Conservation (phyloP, 2,329 filamentous ascomycete genomes). For the Fusarium algeriense region DNA sequence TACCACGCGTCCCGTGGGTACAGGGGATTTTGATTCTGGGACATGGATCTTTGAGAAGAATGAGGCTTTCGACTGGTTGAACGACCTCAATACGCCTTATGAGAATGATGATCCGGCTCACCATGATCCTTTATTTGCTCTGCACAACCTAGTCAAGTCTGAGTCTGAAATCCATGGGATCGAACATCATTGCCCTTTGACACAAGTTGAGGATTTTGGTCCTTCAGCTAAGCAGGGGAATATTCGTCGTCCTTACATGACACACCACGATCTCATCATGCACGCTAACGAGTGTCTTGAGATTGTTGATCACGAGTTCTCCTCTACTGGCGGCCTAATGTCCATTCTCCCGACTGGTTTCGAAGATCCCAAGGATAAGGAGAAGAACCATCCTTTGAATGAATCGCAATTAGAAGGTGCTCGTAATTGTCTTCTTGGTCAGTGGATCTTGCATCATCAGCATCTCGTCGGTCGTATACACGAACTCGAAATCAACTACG, state of each 20-base stretch:
- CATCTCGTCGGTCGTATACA: slow-evolving; percentile 67
- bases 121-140: slow-evolving; percentile 59
- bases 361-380: slow-evolving; percentile 40
- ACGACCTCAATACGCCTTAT: slow-evolving; percentile 63
- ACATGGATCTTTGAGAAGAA: slow-evolving; percentile 54
- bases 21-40: slow-evolving; percentile 42
- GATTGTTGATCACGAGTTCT: slow-evolving; percentile 70
- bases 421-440: slow-evolving; percentile 66
- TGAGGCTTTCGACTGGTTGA: slow-evolving; percentile 70
- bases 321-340: slow-evolving; percentile 66
- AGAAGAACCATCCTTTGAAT: slow-evolving; percentile 36
- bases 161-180: slow-evolving; percentile 58
- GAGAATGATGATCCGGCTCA: slow-evolving; percentile 61
- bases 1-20: slow-evolving; percentile 35
- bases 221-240: slow-evolving; percentile 31
- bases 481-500: slow-evolving; percentile 67
- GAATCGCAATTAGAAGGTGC: slow-evolving; percentile 56
- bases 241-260: slow-evolving; percentile 55
- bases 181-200: slow-evolving; percentile 61
- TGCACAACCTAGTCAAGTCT: slow-evolving; percentile 60
- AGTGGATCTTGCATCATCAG: slow-evolving; percentile 67
- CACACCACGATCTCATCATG: slow-evolving; percentile 63
- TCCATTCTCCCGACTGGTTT: slow-evolving; percentile 62
- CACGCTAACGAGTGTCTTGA: slow-evolving; percentile 72
- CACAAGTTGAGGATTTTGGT: slow-evolving; percentile 41